Conservation (phyloP, 495 filamentous ascomycete species). For the Xylaria sp. region DNA sequence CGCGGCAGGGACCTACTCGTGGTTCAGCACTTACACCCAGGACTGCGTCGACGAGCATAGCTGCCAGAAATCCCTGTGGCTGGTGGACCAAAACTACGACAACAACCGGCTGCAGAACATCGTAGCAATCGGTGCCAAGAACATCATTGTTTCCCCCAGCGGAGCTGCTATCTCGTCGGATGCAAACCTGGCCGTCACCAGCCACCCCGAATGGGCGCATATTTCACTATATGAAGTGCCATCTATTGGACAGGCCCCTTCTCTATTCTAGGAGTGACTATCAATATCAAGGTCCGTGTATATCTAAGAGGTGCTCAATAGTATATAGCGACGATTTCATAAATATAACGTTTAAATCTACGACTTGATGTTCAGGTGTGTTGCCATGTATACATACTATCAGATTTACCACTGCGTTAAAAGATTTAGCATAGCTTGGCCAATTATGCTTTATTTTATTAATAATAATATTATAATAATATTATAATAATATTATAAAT, state of each 20-base stretch:
- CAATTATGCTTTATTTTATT: no score
- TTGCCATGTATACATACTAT: neutral
- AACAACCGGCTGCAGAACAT: conserved; percentile 19
- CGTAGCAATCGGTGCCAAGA: conserved; percentile 18
- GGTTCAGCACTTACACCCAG: conserved; percentile 71
- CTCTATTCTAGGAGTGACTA: conserved; percentile 33
- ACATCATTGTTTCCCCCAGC: conserved; percentile 17
- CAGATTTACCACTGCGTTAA: no score
- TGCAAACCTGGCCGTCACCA: conserved; percentile 80
- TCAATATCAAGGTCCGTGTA: neutral
- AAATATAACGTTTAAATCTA: neutral
- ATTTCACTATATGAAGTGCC: conserved; percentile 24
- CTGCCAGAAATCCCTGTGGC: conserved; percentile 63
- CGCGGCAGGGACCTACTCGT: conserved; percentile 73
- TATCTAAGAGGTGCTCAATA: neutral
- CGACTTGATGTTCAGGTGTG: neutral
- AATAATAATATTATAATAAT: no score
- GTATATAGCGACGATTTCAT: neutral
- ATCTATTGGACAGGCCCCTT: conserved; percentile 50
- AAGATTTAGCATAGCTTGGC: no score
- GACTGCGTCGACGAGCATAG: conserved; percentile 71
- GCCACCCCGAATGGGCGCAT: conserved; percentile 44
- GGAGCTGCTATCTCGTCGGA: conserved; percentile 76
- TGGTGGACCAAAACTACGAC: conserved; percentile 11
- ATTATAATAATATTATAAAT: no score